Base-by-base conservation (phyloP, 169 alveolate genomes). In the Plasmodium chabaudi region DNA sequence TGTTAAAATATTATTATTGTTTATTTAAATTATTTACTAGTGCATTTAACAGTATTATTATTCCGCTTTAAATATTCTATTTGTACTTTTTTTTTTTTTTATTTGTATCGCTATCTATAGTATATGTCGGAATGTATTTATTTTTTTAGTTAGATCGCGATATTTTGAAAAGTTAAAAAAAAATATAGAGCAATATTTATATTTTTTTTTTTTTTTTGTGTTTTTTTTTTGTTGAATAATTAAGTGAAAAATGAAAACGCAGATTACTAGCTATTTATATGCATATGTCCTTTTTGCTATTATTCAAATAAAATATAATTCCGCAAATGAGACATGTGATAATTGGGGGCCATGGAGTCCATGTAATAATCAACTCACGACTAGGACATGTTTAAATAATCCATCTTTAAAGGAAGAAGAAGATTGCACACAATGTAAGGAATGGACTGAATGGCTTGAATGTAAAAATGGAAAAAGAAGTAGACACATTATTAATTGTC, bases 371-470 rank as follows among this genome's bases (percentile, higher is more conserved):
- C 70, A 65, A 7, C 23, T 47, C 49, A 56, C 21, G 27, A 61
- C 88, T 12, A 75, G 88, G 21, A 51, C 13, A 9, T 75, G 77
- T 34, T 61, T 61, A 47, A 61, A 53, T 55, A 68, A 63, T 56
- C 2, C n/a, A 25, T 63, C 77, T 1, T 13, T 75, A 46, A 44
- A 19, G 10, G 70, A 75, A 5, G 21, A 47, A 19, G 2, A 2
- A 44, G 2, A 64, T 34, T 75, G 88, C 44, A 46, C 10, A 7
- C 17, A 49, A 6, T 84, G 91, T 61, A 49, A 49, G 6, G 21
- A n/a, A 25, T 84, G 91, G 91, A 59, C 59, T 12, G 55, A n/a
- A 6, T 84, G 91, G 91, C 65, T 84, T 0, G 25, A 46, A 5
- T 84, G 91, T 34, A 27, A 39, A 27, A 9, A 53, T 67, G 91